A percentile compares a stretch with the other conserved stretches of the same genome.
Evolutionary conservation across 2,329 filamentous ascomycete genomes (phyloP).

Genomic region (Fusarium avenaceum): DNA sequence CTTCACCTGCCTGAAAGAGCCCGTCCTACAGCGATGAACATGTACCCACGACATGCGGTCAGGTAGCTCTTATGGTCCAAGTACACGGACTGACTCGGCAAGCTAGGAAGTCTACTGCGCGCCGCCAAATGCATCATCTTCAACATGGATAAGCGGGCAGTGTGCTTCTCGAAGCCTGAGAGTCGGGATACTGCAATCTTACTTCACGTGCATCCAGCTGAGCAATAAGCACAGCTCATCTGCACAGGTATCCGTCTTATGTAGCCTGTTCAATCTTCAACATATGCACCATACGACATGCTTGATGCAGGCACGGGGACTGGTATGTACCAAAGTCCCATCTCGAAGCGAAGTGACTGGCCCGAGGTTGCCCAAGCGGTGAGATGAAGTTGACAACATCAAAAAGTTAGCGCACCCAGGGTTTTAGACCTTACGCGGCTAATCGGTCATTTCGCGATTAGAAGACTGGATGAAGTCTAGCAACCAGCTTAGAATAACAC

Average conservation of each 20-base stretch:
- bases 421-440: constrained; percentile 41
- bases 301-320: constrained; percentile 31
- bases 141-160: constrained; percentile 9
- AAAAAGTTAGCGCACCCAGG: constrained; percentile 34
- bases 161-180: constrained; percentile 3
- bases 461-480: constrained; percentile 27
- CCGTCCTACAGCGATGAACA: neutral
- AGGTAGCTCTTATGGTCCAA: neutral
- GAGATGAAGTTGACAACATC: constrained; percentile 42
- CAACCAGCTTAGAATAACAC: constrained; percentile 16
- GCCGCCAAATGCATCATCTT: neutral
- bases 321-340: constrained; percentile 27
- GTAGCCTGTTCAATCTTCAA: constrained; percentile 6
- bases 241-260: constrained; percentile 2
- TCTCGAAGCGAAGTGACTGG: constrained; percentile 25
- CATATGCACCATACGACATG: constrained; percentile 18
- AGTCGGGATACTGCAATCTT: constrained; percentile 5
- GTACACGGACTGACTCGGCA: constrained; percentile 14
- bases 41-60: constrained; percentile 4
- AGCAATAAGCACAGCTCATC: constrained; percentile 22
- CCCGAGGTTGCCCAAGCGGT: constrained; percentile 38
- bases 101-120: neutral
- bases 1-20: neutral
- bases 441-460: constrained; percentile 33
- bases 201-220: constrained; percentile 17